phyloP scores from a whole-genome alignment of 2,329 filamentous ascomycete species.

The Sporothrix pallida region DNA sequence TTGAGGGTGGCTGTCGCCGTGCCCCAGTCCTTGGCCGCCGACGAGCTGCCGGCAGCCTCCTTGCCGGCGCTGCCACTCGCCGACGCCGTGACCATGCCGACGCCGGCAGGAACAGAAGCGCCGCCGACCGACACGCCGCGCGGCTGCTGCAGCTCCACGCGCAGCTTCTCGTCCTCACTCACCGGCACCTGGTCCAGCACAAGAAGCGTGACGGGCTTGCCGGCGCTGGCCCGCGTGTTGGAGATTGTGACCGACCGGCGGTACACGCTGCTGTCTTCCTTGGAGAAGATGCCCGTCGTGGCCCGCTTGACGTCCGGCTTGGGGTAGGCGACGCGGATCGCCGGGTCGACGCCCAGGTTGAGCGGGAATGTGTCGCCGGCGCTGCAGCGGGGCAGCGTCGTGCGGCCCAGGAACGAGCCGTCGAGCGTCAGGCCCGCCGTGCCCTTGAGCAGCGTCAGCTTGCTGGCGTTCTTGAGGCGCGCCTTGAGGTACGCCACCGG shows the following conservation, averaged over 20 bases:
- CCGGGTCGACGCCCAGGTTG: slow-evolving; percentile 64
- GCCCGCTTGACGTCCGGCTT: slow-evolving; percentile 60
- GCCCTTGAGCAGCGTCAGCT: slow-evolving; percentile 61
- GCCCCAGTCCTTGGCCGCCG: slow-evolving; percentile 55
- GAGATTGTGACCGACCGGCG: slow-evolving; percentile 55
- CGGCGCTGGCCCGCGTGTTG: slow-evolving; percentile 54
- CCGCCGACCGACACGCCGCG: slow-evolving; percentile 53
- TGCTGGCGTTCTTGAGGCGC: slow-evolving; percentile 60
- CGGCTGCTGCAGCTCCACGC: slow-evolving; percentile 58
- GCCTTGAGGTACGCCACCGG: slow-evolving; percentile 65
- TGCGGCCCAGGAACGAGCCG: slow-evolving; percentile 65
- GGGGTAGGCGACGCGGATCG: slow-evolving; percentile 60
- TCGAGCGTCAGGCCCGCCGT: slow-evolving; percentile 66
- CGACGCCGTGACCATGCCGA: slow-evolving; percentile 39
- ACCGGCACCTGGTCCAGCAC: slow-evolving; percentile 67
- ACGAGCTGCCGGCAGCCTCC: slow-evolving; percentile 37
- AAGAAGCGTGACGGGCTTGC: slow-evolving; percentile 53
- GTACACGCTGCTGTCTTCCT: slow-evolving; percentile 59
- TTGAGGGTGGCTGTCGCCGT: slow-evolving; percentile 58
- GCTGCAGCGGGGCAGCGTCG: slow-evolving; percentile 60
- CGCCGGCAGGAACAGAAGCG: slow-evolving; percentile 42
- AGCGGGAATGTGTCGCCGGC: slow-evolving; percentile 60
- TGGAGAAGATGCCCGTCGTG: slow-evolving; percentile 59
- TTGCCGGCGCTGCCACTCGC: not conserved
- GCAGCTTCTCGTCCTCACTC: slow-evolving; percentile 64